Base-by-base conservation (phyloP, 495 filamentous ascomycete genomes). In the Stereocaulon alpinum region DNA sequence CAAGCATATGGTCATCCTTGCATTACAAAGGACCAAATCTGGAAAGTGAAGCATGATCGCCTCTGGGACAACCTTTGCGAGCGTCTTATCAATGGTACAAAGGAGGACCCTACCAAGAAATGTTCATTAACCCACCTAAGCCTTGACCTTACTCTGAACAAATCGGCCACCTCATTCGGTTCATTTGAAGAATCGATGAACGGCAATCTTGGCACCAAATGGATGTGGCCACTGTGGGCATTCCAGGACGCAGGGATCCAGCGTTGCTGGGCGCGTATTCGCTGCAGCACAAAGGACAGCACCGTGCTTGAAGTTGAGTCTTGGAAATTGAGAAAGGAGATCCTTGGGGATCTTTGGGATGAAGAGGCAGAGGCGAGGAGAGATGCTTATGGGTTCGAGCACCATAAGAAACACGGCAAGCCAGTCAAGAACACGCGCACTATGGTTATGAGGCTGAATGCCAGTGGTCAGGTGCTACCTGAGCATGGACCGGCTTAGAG, bases 1-100 rank as follows among this genome's bases (percentile, higher is more conserved):
- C 56, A 49, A 11, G 60, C 66, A 2, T 66, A 61, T 11, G 64
- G 66, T 2, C 42, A 64, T n/a, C 60, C 65, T 3, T 50, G 44
- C 3, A 32, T 27, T 7, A 60, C 24, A 5, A 7, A 51, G 9
- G 48, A 67, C 32, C 45, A 55, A 18, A 12, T 12, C 1, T 67
- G 52, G 56, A 67, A 67, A 56, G 51, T 29, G n/a, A 52, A 29
- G 18, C 45, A 62, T 40, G 65, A 67, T 32, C 30, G 37, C 14
- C 40, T 53, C 4, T 68, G 63, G 63, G 45, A 58, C 18, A 20
- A 61, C 6, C 27, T 64, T 29, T 66, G 63, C 53, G 53, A n/a
- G 41, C 63, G 59, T 17, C 42, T 66, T 32, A n/a, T 52, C 5
- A 59, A 64, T 37, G 34, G 34, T 12, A 37, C 34, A 10, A 37